Evolutionary conservation across 2,329 filamentous ascomycete species (phyloP), one percentile per base, ranked within the genome.

Genomic region (Neodidymelliopsis sp.): DNA sequence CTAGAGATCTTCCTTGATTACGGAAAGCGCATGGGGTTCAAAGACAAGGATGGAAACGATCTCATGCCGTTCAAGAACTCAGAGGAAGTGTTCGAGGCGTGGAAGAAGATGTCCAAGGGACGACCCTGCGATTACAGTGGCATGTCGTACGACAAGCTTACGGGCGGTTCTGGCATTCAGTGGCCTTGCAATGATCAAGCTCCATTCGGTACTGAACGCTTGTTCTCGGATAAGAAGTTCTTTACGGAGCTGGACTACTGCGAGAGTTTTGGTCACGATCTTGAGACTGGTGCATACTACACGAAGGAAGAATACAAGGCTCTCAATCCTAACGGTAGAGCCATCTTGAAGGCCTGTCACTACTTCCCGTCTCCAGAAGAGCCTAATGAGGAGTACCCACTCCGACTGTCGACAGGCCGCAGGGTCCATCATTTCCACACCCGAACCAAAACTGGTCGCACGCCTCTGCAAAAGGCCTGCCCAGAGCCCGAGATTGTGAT

Each of bases 231-330:
- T 27, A 45, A 45, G 13, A 48, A 43, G 9, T 53, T 48, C 34
- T 53, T 47, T 16, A 53, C 49, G 9, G 40, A 37, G 16, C 31
- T 45, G 6, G 41, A 51, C 15, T 44, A 51, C 15, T 45, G 48
- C 29, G 35, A 51, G 15, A 51, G 48, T 35, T 51, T 51, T 31
- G 48, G 48, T 7, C 48, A 51, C n/a, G 48, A 51, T 20, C 48
- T 51, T 13, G 48, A 51, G 20, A 51, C 48, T 4, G 48, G 41
- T 15, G 40, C 41, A 10, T 51, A 40, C 16, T 51, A 44, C 37
- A 29, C 40, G 6, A 51, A 49, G 23, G 48, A 51, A 1, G 40
- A 51, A n/a, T 51, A 51, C 28, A 41, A 41, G 13, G 22, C 19
- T 19, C 19, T 51, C 10, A 37, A 51, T 6, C 48, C 48, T 6